phyloP scores from a whole-genome alignment of 1,139 yeast species.

The Yamadazyma triangularis region DNA sequence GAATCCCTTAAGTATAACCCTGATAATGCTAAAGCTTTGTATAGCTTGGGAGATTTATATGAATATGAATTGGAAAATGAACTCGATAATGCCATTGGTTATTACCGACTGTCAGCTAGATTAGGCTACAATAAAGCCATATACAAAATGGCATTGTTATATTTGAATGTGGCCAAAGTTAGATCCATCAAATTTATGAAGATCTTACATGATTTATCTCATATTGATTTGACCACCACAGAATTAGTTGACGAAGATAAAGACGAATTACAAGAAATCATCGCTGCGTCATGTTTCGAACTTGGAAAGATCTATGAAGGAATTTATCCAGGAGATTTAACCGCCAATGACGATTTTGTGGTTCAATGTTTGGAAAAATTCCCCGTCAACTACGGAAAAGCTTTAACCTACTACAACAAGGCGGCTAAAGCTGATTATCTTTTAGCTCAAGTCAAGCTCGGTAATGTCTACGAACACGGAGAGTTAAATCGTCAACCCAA shows the following conservation, averaged over 20 bases:
- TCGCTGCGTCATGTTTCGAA: slow-evolving; percentile 44
- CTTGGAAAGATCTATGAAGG: slow-evolving; percentile 72
- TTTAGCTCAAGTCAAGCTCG: slow-evolving; percentile 81
- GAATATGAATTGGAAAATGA: slow-evolving; percentile 30
- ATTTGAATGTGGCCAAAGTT: slow-evolving; percentile 30
- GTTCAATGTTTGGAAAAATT: slow-evolving; percentile 31
- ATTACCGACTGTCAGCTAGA: slow-evolving; percentile 38
- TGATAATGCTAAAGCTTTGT: slow-evolving; percentile 31
- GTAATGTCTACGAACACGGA: slow-evolving; percentile 85
- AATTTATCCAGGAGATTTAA: slow-evolving; percentile 46
- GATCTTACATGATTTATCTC: slow-evolving; percentile 35
- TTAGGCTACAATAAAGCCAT: slow-evolving; percentile 43
- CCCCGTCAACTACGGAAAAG: slow-evolving; percentile 51
- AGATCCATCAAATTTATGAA: slow-evolving; percentile 35
- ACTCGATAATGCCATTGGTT: slow-evolving; percentile 30
- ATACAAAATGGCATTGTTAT: slow-evolving; percentile 37
- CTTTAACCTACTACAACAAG: slow-evolving; percentile 65
- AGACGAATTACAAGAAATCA: slow-evolving; percentile 39
- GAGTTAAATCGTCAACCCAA: slow-evolving; percentile 63
- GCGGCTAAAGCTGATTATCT: slow-evolving; percentile 77
- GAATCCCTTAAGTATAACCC: slow-evolving; percentile 31
- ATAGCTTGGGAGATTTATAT: slow-evolving; percentile 38
- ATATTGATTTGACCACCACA: slow-evolving; percentile 29
- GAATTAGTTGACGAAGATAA: slow-evolving; percentile 38
- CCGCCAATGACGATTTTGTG: slow-evolving; percentile 34